These are phyloP conservation scores for Boletus sp. DNA, from an alignment of 768 basidiomycete genomes.

Conservation along the genomic window DNA sequence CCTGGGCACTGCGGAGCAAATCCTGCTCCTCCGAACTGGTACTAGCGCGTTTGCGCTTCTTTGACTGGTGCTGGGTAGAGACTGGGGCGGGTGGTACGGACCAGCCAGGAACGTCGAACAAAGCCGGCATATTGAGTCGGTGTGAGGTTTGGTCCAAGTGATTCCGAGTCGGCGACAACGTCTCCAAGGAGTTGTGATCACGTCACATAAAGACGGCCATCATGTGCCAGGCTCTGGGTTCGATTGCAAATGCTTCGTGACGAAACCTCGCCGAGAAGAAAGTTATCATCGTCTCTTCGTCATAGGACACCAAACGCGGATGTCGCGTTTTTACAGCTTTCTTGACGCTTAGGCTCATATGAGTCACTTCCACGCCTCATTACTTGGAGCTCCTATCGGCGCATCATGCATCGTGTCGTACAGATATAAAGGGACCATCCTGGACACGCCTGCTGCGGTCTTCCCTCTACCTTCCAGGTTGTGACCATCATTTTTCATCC, in stretches of 20 bases:
- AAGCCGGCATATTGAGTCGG: conserved; percentile 26
- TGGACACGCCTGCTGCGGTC: neutral
- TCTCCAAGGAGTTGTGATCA: neutral
- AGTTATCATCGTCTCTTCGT: neutral
- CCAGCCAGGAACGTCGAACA: conserved; percentile 75
- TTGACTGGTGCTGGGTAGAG: conserved; percentile 32
- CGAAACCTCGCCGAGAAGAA: too few relatives aligned
- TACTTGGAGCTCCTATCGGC: conserved; percentile 1
- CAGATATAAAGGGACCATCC: conserved; percentile 15
- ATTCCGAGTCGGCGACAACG: too few relatives aligned
- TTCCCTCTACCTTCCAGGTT: neutral
- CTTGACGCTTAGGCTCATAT: neutral
- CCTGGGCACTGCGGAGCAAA: conserved; percentile 38
- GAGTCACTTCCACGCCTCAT: conserved; percentile 18
- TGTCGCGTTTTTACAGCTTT: conserved; percentile 16
- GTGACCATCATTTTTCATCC: neutral
- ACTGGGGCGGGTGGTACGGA: conserved; percentile 46
- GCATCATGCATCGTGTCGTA: conserved; percentile 14
- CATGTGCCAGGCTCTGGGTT: too few relatives aligned
- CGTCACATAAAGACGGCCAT: neutral
- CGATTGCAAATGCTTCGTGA: too few relatives aligned
- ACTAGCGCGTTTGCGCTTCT: conserved; percentile 59
- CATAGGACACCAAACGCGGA: conserved; percentile 17
- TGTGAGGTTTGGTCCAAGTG: conserved; percentile 4
- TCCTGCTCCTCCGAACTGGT: conserved; percentile 35